These are phyloP conservation scores for Penicillium crustosum DNA, from an alignment of 2,329 filamentous ascomycete species.

Conservation along the genomic window DNA sequence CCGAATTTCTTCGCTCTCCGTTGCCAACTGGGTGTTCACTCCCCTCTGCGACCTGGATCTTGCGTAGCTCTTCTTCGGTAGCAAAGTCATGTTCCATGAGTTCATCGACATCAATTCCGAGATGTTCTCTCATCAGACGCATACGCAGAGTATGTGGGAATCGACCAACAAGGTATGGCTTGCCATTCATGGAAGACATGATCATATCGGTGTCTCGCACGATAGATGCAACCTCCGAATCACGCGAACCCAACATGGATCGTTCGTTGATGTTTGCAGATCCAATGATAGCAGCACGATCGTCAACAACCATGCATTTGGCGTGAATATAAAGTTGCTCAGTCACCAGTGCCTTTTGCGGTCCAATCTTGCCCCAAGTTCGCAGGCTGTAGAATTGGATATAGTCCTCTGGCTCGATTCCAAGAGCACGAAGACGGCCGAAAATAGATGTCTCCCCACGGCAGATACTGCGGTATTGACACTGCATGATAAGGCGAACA, in stretches of 20 bases:
- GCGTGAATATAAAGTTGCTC: slow-evolving; percentile 98
- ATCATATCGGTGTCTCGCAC: slow-evolving; percentile 93
- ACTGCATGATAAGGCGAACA: slow-evolving; percentile 93
- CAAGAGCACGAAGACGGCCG: slow-evolving; percentile 72
- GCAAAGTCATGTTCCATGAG: slow-evolving; percentile 76
- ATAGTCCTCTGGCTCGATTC: slow-evolving; percentile 91
- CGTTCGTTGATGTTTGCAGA: slow-evolving; percentile 99
- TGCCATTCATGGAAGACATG: slow-evolving; percentile 84
- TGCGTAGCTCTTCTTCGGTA: slow-evolving; percentile 62
- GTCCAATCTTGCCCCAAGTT: slow-evolving; percentile 87
- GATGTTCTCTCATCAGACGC: slow-evolving; percentile 92
- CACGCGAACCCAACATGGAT: slow-evolving; percentile 86
- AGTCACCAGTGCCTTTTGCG: slow-evolving; percentile 78
- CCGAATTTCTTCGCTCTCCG: slow-evolving; percentile 28
- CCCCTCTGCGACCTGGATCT: slow-evolving; percentile 59
- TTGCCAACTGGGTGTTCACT: slow-evolving; percentile 22
- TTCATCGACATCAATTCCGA: slow-evolving; percentile 92
- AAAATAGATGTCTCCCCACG: slow-evolving; percentile 91
- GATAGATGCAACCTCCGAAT: slow-evolving; percentile 87
- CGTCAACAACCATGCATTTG: slow-evolving; percentile 94
- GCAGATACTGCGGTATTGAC: slow-evolving; percentile 94
- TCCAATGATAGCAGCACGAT: slow-evolving; percentile 88
- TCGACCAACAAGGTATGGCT: slow-evolving; percentile 83
- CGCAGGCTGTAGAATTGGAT: slow-evolving; percentile 92
- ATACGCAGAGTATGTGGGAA: slow-evolving; percentile 92